Conservation (phyloP, 768 basidiomycete genomes). For the Mycena metata region DNA sequence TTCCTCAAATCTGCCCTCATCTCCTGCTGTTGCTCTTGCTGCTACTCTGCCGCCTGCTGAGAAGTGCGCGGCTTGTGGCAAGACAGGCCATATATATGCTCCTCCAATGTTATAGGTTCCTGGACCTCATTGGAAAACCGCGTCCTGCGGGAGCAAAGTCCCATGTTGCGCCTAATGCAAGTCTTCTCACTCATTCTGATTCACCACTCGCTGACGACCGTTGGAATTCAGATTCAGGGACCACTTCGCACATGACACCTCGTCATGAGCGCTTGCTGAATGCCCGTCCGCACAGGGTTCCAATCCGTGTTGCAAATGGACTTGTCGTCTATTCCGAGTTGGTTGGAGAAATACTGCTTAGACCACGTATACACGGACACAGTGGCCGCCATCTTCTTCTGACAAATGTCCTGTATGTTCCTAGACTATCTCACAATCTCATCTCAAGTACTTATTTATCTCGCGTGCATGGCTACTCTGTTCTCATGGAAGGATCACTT, state of each 20-base stretch:
- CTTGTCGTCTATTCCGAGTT: conserved; percentile 36
- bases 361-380: too few relatives aligned
- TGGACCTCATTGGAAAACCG: neutral
- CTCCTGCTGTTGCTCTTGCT: too few relatives aligned
- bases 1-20: too few relatives aligned
- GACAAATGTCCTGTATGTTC: too few relatives aligned
- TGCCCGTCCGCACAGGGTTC: conserved; percentile 28
- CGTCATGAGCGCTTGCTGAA: conserved; percentile 37
- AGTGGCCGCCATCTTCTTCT: too few relatives aligned
- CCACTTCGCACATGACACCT: conserved; percentile 44
- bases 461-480: too few relatives aligned
- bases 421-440: too few relatives aligned
- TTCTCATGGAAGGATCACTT: conserved; percentile 13
- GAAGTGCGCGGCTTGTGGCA: too few relatives aligned
- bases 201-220: too few relatives aligned
- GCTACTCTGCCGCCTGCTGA: too few relatives aligned
- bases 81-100: too few relatives aligned
- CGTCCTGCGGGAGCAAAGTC: conserved; percentile 3
- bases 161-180: conserved; percentile 3
- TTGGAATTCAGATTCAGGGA: conserved; percentile 44
- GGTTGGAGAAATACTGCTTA: conserved; percentile 35
- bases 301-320: conserved; percentile 37
- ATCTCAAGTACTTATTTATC: too few relatives aligned
- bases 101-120: conserved; percentile 1
- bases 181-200: neutral